phyloP scores from a whole-genome alignment of 1,284 basidiomycete species.

The Ceratobasidium sp. region DNA sequence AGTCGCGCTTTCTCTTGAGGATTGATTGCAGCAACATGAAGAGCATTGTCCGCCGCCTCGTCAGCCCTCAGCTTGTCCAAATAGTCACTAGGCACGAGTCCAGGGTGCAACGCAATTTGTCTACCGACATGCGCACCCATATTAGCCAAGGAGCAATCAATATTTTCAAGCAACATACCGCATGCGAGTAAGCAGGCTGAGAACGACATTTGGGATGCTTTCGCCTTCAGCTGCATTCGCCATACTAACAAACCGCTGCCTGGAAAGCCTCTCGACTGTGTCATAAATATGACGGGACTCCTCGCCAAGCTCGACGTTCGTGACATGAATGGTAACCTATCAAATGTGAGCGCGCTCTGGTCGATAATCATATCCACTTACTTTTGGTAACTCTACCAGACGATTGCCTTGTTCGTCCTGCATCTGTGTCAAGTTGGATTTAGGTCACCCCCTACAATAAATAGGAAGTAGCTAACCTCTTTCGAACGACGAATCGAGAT shows the following conservation, averaged over 20 bases:
- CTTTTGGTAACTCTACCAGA: conserved; percentile 78
- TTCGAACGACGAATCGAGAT: conserved; percentile 86
- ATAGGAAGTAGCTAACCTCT: conserved; percentile 61
- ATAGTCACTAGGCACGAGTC: conserved; percentile 77
- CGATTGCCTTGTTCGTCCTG: conserved; percentile 76
- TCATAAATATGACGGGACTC: conserved; percentile 79
- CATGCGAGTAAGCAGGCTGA: conserved; percentile 85
- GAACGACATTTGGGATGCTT: conserved; percentile 48
- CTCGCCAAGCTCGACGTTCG: conserved; percentile 71
- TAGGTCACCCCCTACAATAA: not conserved
- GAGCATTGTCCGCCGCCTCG: conserved; percentile 34
- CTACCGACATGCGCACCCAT: not conserved
- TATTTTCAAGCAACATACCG: conserved; percentile 50
- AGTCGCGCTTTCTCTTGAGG: conserved; percentile 54
- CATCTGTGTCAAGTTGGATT: conserved; percentile 58
- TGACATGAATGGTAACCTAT: conserved; percentile 66
- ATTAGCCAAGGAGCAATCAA: not conserved
- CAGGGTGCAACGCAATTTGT: conserved; percentile 83
- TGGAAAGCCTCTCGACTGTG: conserved; percentile 69
- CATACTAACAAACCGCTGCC: conserved; percentile 48
- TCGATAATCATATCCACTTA: conserved; percentile 49
- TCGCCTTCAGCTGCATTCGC: conserved; percentile 24
- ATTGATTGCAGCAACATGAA: conserved; percentile 48
- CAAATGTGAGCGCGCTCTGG: not conserved
- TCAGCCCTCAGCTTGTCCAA: conserved; percentile 64